Conservation (phyloP, 108 stramenopile species). For the Cyclostephanos tholiformis region DNA sequence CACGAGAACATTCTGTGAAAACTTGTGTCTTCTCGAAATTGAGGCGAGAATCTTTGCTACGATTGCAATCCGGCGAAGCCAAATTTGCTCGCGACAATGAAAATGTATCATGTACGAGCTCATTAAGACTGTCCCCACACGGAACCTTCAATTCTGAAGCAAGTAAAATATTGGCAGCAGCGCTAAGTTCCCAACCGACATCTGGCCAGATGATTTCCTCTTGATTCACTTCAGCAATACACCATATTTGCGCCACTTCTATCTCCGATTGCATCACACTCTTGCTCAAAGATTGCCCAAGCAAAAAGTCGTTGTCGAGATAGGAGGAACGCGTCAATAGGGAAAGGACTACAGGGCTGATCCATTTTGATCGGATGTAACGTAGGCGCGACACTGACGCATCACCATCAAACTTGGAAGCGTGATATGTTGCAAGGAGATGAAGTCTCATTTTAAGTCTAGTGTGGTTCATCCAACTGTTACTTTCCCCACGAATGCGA, state of each 20-base stretch:
- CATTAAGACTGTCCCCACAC: conserved; percentile 24
- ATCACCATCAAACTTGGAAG: conserved; percentile 1
- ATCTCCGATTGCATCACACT: conserved; percentile 13
- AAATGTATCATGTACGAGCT: conserved; percentile 28
- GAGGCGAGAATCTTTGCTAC: neutral
- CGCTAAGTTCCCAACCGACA: neutral
- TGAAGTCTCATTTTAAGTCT: conserved; percentile 16
- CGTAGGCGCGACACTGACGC: neutral
- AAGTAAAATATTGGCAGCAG: conserved; percentile 17
- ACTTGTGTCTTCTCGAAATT: neutral
- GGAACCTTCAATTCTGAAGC: conserved; percentile 43
- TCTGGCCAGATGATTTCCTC: neutral
- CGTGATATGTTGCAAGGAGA: conserved; percentile 3
- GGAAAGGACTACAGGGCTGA: conserved; percentile 23
- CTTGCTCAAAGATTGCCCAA: neutral
- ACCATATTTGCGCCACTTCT: conserved; percentile 45
- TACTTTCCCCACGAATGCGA: neutral
- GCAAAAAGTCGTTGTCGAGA: conserved; percentile 22
- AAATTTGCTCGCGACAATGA: conserved; percentile 10
- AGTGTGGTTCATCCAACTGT: neutral
- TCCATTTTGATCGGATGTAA: conserved; percentile 44
- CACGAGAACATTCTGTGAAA: conserved; percentile 20
- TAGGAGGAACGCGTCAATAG: conserved; percentile 40
- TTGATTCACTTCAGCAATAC: conserved; percentile 24
- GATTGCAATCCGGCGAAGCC: neutral